These are phyloP conservation scores for Solanum pennellii DNA, from an alignment of 257 asterid genomes.

Conservation along the genomic window DNA sequence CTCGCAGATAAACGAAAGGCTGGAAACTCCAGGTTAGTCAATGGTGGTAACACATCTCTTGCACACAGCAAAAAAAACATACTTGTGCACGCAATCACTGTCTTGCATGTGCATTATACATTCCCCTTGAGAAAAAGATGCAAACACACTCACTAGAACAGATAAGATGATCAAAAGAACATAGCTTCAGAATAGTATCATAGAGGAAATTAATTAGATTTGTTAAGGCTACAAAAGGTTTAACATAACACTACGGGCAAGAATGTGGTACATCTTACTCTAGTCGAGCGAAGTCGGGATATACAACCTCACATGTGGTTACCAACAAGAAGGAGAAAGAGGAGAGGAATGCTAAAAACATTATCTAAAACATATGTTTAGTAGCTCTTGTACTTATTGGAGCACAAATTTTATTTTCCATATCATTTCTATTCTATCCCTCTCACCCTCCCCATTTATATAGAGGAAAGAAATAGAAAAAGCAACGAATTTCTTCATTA, in stretches of 20 bases:
- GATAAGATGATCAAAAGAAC: not conserved
- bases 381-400: not conserved
- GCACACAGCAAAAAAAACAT: not conserved
- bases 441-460: not conserved
- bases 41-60: not conserved
- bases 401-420: not conserved
- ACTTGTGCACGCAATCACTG: not conserved
- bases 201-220: not conserved
- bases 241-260: not conserved
- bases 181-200: not conserved
- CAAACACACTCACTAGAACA: not conserved
- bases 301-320: not conserved
- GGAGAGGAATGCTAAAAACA: not conserved
- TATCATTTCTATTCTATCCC: not conserved
- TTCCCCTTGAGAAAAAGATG: not conserved
- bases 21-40: not conserved
- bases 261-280: not conserved
- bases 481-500: not conserved
- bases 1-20: not conserved
- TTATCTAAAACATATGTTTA: not conserved
- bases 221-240: not conserved
- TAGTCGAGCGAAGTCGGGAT: not conserved
- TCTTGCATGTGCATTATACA: not conserved
- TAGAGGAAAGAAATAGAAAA: not conserved
- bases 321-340: not conserved